Conservation (phyloP, 805 yeast species). For the Pichia cephalocereana region DNA sequence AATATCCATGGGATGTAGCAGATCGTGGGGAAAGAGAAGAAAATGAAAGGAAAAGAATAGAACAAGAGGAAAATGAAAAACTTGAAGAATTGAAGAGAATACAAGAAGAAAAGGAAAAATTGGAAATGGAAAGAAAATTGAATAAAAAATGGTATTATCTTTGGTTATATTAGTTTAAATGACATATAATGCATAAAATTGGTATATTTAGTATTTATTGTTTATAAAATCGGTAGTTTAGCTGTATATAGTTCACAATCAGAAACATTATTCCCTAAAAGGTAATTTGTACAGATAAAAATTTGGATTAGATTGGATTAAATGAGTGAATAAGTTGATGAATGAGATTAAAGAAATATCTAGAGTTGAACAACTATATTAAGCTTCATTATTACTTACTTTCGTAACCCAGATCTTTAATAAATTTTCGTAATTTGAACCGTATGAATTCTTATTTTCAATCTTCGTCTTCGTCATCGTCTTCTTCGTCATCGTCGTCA, state of each 20-base stretch:
- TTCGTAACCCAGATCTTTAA: too few relatives aligned
- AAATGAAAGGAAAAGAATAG: not conserved
- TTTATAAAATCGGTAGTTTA: too few relatives aligned
- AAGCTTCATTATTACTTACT: too few relatives aligned
- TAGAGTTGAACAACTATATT: too few relatives aligned
- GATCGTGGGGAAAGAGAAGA: slow-evolving; percentile 12
- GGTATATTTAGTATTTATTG: not conserved
- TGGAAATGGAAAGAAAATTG: not conserved
- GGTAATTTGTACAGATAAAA: too few relatives aligned
- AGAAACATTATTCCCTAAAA: not conserved
- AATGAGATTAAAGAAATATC: too few relatives aligned
- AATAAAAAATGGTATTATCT: slow-evolving; percentile 40
- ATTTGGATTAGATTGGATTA: too few relatives aligned
- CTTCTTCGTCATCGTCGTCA: slow-evolving; percentile 21
- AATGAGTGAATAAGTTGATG: too few relatives aligned
- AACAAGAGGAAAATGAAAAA: not conserved
- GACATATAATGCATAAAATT: too few relatives aligned
- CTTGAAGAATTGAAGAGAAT: slow-evolving; percentile 4
- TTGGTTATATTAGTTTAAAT: slow-evolving; percentile 30
- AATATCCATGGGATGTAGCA: slow-evolving; percentile 20
- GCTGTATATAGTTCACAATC: too few relatives aligned
- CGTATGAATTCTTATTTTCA: too few relatives aligned
- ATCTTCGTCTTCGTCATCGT: slow-evolving; percentile 16
- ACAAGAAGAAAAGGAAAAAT: not conserved
- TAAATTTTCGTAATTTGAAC: too few relatives aligned